Evolutionary conservation across 352 stramenopile species (phyloP), one percentile per base, ranked within the genome.

Genomic region (Phytopythium sindhum): DNA sequence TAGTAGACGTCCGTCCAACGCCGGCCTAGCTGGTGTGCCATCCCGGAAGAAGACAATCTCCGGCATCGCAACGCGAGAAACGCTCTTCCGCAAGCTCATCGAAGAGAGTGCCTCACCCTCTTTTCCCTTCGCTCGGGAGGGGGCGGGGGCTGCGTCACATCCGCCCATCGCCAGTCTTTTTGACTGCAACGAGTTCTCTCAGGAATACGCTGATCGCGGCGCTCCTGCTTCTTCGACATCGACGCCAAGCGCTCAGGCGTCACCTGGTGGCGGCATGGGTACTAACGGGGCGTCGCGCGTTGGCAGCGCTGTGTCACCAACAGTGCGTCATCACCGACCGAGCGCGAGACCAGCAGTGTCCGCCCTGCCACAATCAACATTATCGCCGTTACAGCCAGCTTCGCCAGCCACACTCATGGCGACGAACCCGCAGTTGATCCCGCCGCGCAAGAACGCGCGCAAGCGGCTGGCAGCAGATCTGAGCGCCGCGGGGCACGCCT

Each of bases 161-260:
- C 37, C 1, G 2, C 39, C 63, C 0, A 37, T 65, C 2, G 47
- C 64, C 26, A 61, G 60, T 8, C 63, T 74, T n/a, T 69, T 66
- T 23, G 68, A 75, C 48, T 65, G 51, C 44, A 90, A 90, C 52
- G 78, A 87, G 57, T 88, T 90, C 45, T 80, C 81, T 7, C 81
- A 86, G 39, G 81, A 90, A 48, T 90, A 85, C 55, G 75, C 78
- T 0, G 77, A 85, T 28, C 75, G 73, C 31, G 81, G 75, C 11
- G 63, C 74, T 5, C 63, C 65, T 23, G 66, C 68, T 15, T 69
- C 67, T 37, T 47, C 51, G 4, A 11, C 10, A 21, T 23, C 41
- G 23, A 7, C 17, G 1, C 2, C 26, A 39, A 48, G 17, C n/a
- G 17, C 29, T 31, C 56, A 51, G 26, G 3, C 39, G 26, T 24